These are phyloP conservation scores for Chaetomium sp. DNA, from an alignment of 2,329 filamentous ascomycete species.

Conservation along the genomic window DNA sequence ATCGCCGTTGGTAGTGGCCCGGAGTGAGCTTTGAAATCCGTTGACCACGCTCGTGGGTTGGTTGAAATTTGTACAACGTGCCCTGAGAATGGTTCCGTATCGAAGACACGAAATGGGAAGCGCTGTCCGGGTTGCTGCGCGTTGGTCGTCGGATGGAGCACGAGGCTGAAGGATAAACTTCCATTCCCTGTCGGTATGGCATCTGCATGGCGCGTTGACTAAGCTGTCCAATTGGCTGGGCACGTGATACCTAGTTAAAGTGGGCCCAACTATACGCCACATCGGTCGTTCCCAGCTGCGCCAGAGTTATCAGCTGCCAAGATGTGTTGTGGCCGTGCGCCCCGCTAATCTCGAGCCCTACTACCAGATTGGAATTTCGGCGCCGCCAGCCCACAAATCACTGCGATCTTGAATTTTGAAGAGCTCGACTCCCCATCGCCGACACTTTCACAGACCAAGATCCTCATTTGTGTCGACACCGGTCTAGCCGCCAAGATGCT, in stretches of 20 bases:
- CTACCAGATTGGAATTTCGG: conserved; percentile 36
- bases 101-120: not conserved
- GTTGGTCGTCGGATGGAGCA: not conserved
- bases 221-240: too few species aligned
- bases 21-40: not conserved
- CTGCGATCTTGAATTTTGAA: conserved; percentile 37
- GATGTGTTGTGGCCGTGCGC: conserved; percentile 32
- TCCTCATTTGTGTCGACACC: conserved; percentile 45
- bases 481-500: conserved; percentile 71
- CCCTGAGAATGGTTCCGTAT: not conserved
- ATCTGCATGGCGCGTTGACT: not conserved
- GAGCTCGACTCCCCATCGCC: conserved; percentile 40
- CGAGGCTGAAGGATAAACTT: not conserved
- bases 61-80: not conserved
- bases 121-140: too few species aligned
- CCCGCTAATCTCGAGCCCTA: conserved; percentile 37
- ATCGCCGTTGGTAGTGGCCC: not conserved
- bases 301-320: conserved; percentile 9
- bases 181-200: not conserved
- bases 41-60: too few species aligned
- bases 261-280: conserved; percentile 23
- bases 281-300: conserved; percentile 6
- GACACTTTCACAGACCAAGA: conserved; percentile 52
- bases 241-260: not conserved
- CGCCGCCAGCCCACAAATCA: conserved; percentile 36